Evolutionary conservation across 768 basidiomycete genomes (phyloP), one percentile per base, ranked within the genome.

Genomic region (Lactarius trivialis): DNA sequence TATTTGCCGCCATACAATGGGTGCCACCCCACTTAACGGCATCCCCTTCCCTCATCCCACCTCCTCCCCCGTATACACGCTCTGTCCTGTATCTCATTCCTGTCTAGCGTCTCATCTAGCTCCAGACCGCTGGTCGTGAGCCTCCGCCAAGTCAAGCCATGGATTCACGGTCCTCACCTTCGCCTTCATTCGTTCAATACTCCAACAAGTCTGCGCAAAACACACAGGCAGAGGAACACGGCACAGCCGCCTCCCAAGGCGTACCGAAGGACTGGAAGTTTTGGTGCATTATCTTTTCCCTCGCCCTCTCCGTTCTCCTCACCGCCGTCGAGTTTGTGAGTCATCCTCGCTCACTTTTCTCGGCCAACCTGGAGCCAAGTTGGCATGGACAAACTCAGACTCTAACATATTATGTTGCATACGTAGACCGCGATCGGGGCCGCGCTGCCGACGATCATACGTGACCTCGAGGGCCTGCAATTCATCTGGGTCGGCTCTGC

Each of bases 371-470:
- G 19, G 14, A 54, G 12, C 6, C 32, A 33, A 7, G 33, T 48
- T 48, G 21, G 21, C 21, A 14, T 48, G 21, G 21, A 11, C 2
- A 48, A 11, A 48, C 24, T 26, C 12, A 12, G 24, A 21, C 45
- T 39, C 39, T 48, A 15, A 48, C 7, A 26, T 2, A 12, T 48
- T 26, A 12, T 12, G 12, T 45, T 48, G 28, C 15, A 48, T 21
- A 21, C 32, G 24, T 50, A 67, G 66, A 65, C 60, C 3, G 49
- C 39, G 4, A 61, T 67, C 14, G 63, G 56, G 4, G 75, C 74
- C 0, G 74, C 74, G 0, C 65, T 72, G 1, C 72, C 70, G 9
- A 65, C 63, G 32, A 75, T 76, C 28, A 69, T 71, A 12, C 50
- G 45, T 21, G 70, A 70, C 34, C 67, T 77, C 19, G 37, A 70